Conservation (phyloP, 345 rosid species). For the Populus davidiana region DNA sequence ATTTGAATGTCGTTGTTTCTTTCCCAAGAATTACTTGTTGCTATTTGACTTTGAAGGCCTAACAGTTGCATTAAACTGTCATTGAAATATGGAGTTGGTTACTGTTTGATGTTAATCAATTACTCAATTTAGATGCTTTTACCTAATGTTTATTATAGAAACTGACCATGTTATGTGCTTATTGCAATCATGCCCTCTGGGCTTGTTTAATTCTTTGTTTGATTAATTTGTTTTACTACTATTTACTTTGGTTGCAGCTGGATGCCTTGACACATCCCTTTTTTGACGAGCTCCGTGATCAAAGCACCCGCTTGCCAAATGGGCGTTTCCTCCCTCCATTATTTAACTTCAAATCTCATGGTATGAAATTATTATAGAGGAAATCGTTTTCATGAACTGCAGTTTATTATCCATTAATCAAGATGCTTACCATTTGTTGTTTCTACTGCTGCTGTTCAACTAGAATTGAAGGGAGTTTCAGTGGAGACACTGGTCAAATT, state of each 20-base stretch:
- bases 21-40: background rate
- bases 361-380: slow-evolving; percentile 25
- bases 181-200: background rate
- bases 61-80: background rate
- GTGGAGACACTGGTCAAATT: slow-evolving; percentile 24
- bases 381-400: background rate
- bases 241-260: slow-evolving; percentile 41
- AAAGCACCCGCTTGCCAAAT: slow-evolving; percentile 70
- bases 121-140: background rate
- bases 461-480: slow-evolving; percentile 29
- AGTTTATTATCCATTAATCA: background rate
- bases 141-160: background rate
- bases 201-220: background rate
- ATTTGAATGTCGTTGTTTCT: background rate
- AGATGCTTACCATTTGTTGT: background rate
- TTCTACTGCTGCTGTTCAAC: background rate
- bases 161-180: background rate
- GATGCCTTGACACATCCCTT: slow-evolving; percentile 89
- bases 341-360: slow-evolving; percentile 84
- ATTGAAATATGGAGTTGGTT: background rate
- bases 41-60: too few relatives aligned
- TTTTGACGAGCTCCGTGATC: slow-evolving; percentile 91
- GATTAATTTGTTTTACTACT: background rate
- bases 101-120: background rate
- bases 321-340: slow-evolving; percentile 87